Percentiles rank a stretch among this genome's conserved stretches.
phyloP scores from a whole-genome alignment of 2,329 filamentous ascomycete genomes.

The Hypoxylon rubiginosum region DNA sequence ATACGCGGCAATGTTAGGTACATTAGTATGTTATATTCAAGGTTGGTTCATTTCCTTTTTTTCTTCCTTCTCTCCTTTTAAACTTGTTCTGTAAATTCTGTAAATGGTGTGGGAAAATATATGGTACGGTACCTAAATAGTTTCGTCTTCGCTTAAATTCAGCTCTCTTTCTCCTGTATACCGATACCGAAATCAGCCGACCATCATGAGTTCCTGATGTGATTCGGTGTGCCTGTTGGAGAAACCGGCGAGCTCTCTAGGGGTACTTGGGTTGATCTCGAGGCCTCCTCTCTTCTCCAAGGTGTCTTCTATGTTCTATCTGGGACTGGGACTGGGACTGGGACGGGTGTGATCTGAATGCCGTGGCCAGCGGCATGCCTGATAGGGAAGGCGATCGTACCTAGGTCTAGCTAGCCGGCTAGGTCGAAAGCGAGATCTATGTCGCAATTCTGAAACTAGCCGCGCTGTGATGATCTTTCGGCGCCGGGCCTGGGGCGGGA shows the following conservation, averaged over 20 bases:
- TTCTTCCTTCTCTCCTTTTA: not conserved
- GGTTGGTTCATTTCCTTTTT: not conserved
- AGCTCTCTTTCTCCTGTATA: constrained; percentile 19
- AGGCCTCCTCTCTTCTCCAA: constrained; percentile 17
- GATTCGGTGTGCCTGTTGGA: constrained; percentile 41
- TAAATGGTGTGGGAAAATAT: constrained; percentile 3
- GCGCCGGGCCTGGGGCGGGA: constrained; percentile 19
- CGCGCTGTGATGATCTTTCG: constrained; percentile 31
- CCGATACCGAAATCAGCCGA: constrained; percentile 43
- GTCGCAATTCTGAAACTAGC: constrained; percentile 45
- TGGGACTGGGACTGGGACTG: not conserved
- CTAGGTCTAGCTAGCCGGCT: constrained; percentile 39
- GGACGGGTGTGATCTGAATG: constrained; percentile 27
- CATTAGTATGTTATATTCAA: not conserved
- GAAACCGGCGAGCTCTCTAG: constrained; percentile 39
- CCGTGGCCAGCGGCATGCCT: constrained; percentile 39
- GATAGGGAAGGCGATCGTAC: constrained; percentile 44
- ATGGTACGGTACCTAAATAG: not conserved
- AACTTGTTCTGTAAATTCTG: not conserved
- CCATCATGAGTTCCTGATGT: constrained; percentile 40
- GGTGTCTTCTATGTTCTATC: not conserved
- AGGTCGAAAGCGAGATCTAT: constrained; percentile 40
- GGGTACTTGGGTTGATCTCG: constrained; percentile 30
- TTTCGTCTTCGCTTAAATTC: constrained; percentile 26
- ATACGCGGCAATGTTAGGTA: constrained; percentile 13